phyloP scores from a whole-genome alignment of 495 filamentous ascomycete species.

The Trichoderma erinaceum region DNA sequence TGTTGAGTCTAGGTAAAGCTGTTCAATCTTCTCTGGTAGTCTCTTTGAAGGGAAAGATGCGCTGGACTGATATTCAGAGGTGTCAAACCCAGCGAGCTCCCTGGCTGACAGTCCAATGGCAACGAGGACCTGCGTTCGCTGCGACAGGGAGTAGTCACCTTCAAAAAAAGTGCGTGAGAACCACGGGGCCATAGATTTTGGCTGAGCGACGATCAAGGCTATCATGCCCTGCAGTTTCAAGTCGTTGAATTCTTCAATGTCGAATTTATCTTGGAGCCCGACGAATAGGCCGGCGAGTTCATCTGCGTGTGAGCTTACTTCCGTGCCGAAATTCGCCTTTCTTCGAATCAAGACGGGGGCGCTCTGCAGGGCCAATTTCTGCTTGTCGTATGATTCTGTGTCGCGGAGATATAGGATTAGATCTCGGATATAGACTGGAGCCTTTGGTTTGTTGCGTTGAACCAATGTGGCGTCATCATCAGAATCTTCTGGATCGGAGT shows the following conservation, averaged over 20 bases:
- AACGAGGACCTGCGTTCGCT: conserved; percentile 74
- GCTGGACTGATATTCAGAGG: conserved; percentile 46
- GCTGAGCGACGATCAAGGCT: conserved; percentile 69
- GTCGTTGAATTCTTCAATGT: conserved; percentile 68
- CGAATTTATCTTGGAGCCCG: conserved; percentile 74
- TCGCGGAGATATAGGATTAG: conserved; percentile 73
- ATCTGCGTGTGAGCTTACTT: conserved; percentile 75
- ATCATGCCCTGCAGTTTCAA: conserved; percentile 78
- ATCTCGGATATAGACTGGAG: conserved; percentile 90
- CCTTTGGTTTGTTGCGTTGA: conserved; percentile 69
- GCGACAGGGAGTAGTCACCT: conserved; percentile 81
- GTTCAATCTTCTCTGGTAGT: conserved; percentile 55
- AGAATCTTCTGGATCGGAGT: conserved; percentile 85
- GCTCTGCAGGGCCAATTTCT: conserved; percentile 69
- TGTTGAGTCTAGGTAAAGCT: conserved; percentile 32
- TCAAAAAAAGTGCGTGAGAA: conserved; percentile 81
- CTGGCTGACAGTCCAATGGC: conserved; percentile 78
- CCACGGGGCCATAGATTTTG: conserved; percentile 72
- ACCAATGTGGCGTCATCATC: conserved; percentile 88
- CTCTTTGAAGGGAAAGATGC: conserved; percentile 65
- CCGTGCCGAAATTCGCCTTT: conserved; percentile 80
- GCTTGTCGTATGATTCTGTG: conserved; percentile 74
- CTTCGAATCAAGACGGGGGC: conserved; percentile 77
- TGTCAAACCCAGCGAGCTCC: conserved; percentile 75
- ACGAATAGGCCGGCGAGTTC: conserved; percentile 71